Evolutionary conservation across 805 yeast species (phyloP).

Genomic region (Monosporozyma unispora): DNA sequence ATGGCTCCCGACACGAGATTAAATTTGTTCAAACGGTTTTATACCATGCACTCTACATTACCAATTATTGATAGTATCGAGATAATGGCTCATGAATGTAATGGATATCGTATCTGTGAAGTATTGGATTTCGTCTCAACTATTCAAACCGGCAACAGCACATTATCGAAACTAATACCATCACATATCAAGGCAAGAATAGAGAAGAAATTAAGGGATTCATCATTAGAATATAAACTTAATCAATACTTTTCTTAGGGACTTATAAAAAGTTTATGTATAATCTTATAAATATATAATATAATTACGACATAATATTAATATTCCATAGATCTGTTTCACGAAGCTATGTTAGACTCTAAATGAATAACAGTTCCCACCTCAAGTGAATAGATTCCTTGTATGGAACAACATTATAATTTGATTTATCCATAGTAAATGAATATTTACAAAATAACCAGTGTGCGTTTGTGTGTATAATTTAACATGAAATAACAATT

Average conservation of each 20-base stretch:
- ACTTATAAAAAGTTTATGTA: neutral
- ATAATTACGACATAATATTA: neutral
- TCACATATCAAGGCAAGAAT: neutral
- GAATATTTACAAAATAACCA: neutral
- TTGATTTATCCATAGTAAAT: too few species aligned
- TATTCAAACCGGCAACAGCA: neutral
- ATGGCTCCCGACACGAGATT: slow-evolving; percentile 5
- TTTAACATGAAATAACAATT: too few species aligned
- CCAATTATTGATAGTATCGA: slow-evolving; percentile 2
- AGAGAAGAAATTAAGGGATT: neutral
- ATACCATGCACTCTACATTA: slow-evolving; percentile 4
- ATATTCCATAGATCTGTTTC: neutral
- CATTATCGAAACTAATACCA: neutral
- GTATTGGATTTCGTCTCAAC: neutral
- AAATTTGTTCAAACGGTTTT: slow-evolving; percentile 9
- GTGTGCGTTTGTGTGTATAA: neutral
- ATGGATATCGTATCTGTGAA: slow-evolving; percentile 6
- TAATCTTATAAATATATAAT: neutral
- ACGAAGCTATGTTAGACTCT: neutral
- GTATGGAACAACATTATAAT: too few species aligned
- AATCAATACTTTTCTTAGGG: neutral
- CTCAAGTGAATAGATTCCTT: neutral
- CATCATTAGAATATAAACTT: neutral
- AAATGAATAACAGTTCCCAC: neutral
- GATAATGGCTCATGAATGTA: slow-evolving; percentile 9